phyloP scores from a whole-genome alignment of 108 stramenopile genomes.

The Cyclotella sp. region DNA sequence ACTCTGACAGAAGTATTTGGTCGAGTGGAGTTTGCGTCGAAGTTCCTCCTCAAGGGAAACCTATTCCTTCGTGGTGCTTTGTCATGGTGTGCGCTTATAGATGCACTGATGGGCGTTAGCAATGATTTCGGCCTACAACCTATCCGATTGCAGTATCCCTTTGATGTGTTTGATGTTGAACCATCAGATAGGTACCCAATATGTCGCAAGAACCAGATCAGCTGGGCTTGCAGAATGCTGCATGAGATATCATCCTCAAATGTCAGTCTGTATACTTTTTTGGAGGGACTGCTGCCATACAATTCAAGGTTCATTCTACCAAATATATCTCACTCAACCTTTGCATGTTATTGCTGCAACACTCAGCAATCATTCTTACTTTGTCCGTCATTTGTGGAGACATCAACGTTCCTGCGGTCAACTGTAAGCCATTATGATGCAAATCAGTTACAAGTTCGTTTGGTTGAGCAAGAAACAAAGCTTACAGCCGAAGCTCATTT shows the following conservation, averaged over 20 bases:
- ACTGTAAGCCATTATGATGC: not conserved
- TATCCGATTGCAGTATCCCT: constrained; percentile 23
- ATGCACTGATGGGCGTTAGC: constrained; percentile 42
- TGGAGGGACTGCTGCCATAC: constrained; percentile 21
- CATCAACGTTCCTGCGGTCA: constrained; percentile 2
- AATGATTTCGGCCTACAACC: constrained; percentile 14
- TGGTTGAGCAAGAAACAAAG: constrained; percentile 15
- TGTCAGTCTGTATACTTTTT: constrained; percentile 22
- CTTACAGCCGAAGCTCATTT: constrained; percentile 24
- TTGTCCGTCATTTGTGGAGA: constrained; percentile 12
- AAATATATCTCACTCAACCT: constrained; percentile 9
- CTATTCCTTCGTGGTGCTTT: constrained; percentile 47
- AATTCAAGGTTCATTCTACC: constrained; percentile 32
- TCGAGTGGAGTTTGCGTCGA: constrained; percentile 34
- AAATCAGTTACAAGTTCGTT: not conserved
- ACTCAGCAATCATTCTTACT: constrained; percentile 29
- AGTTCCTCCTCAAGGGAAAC: constrained; percentile 41
- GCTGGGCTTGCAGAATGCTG: constrained; percentile 40
- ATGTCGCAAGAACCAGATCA: constrained; percentile 29
- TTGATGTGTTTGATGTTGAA: constrained; percentile 22
- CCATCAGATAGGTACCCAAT: constrained; percentile 24
- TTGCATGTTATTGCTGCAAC: constrained; percentile 8
- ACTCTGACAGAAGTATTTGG: constrained; percentile 26
- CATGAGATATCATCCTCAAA: constrained; percentile 27
- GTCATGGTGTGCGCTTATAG: constrained; percentile 45